These are phyloP conservation scores for Candida endomychidarum DNA, from an alignment of 805 yeast species.

Conservation along the genomic window DNA sequence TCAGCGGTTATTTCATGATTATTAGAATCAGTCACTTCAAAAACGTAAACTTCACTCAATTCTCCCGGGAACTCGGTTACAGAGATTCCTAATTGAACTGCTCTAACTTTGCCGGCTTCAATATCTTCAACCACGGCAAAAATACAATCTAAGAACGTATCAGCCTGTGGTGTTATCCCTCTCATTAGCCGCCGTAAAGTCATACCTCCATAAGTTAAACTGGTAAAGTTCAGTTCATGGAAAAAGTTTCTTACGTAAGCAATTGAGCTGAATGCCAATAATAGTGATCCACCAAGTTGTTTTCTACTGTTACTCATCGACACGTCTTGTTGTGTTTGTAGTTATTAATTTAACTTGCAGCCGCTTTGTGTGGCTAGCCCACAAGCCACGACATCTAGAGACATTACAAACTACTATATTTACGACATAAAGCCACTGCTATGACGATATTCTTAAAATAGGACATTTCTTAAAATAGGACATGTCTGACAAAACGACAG, in stretches of 20 bases:
- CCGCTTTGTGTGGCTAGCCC: too few species aligned
- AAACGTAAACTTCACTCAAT: slow-evolving; percentile 51
- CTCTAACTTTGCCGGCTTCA: slow-evolving; percentile 40
- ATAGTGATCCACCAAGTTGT: too few species aligned
- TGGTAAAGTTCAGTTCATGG: not conserved
- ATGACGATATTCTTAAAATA: too few species aligned
- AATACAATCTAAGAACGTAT: slow-evolving; percentile 52
- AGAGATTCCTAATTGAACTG: slow-evolving; percentile 38
- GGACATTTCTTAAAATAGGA: too few species aligned
- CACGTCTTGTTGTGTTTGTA: too few species aligned
- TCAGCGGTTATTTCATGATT: too few species aligned
- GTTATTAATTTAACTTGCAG: too few species aligned
- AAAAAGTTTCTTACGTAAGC: slow-evolving; percentile 10
- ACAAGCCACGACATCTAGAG: too few species aligned
- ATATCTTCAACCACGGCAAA: slow-evolving; percentile 49
- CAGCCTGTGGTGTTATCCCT: slow-evolving; percentile 49
- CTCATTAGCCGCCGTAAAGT: slow-evolving; percentile 13
- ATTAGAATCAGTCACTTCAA: slow-evolving; percentile 38
- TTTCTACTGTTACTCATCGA: too few species aligned
- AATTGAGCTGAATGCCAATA: slow-evolving; percentile 3
- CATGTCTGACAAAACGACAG: too few species aligned
- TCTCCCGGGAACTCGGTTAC: slow-evolving; percentile 43
- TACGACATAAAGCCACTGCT: too few species aligned
- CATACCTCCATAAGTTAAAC: not conserved
- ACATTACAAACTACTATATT: too few species aligned